phyloP scores from a whole-genome alignment of 192 early-diverging fungal genomes.

The Dissophora globulifera region DNA sequence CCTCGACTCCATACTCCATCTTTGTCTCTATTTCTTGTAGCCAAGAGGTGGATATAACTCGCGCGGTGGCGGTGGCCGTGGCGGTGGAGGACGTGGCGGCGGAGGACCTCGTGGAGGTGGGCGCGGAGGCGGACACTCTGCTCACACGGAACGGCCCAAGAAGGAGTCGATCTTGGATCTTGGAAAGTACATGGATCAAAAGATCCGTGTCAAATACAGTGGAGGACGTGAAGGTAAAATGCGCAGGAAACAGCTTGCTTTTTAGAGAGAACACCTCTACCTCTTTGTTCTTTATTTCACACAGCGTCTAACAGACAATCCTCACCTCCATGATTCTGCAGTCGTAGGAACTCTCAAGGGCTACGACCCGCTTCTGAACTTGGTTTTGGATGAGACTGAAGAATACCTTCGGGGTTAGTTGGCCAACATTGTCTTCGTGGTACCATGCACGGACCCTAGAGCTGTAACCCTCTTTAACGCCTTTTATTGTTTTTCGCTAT shows the following conservation, averaged over 20 bases:
- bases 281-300: not conserved
- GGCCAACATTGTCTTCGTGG: too few relatives aligned
- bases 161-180: conserved; percentile 95
- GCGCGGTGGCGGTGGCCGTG: conserved; percentile 60
- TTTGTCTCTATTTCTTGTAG: too few relatives aligned
- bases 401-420: conserved; percentile 79
- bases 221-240: conserved; percentile 90
- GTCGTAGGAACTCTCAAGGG: conserved; percentile 93
- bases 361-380: conserved; percentile 91
- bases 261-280: not conserved
- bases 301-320: too few relatives aligned
- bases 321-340: conserved; percentile 52
- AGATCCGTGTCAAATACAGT: conserved; percentile 91
- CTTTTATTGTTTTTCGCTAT: not conserved
- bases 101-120: conserved; percentile 64
- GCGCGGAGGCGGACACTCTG: conserved; percentile 55
- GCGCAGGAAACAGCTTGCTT: not conserved
- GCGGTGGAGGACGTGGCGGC: conserved; percentile 57
- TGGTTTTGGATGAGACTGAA: conserved; percentile 93
- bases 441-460: not conserved
- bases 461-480: not conserved
- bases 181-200: conserved; percentile 92
- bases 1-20: too few relatives aligned
- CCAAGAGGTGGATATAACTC: conserved; percentile 60
- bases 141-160: conserved; percentile 73